phyloP scores from a whole-genome alignment of 139 green algal genomes.

The Picochlorum sp. region DNA sequence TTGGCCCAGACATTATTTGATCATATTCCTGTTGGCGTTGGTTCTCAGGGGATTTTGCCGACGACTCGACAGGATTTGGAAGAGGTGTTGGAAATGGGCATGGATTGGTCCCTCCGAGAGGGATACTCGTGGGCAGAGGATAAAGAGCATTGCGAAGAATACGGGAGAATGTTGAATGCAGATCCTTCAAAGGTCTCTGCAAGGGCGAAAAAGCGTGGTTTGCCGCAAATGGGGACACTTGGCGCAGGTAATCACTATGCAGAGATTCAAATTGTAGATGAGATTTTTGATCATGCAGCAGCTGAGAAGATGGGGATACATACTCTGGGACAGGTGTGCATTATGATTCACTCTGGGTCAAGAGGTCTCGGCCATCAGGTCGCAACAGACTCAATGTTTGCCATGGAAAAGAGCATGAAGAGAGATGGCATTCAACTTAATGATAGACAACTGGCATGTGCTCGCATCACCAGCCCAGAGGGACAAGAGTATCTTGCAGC shows the following conservation, averaged over 20 bases:
- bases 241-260: constrained; percentile 90
- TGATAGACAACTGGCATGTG: constrained; percentile 83
- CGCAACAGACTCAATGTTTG: constrained; percentile 74
- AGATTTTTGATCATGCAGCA: constrained; percentile 74
- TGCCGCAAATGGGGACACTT: constrained; percentile 87
- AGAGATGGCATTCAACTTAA: constrained; percentile 66
- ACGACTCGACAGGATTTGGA: constrained; percentile 68
- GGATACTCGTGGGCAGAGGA: constrained; percentile 82
- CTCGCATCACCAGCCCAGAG: constrained; percentile 61
- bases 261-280: constrained; percentile 84
- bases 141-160: constrained; percentile 89
- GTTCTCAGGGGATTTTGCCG: constrained; percentile 76
- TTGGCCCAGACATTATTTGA: constrained; percentile 77
- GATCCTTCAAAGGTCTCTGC: constrained; percentile 65
- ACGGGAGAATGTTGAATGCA: constrained; percentile 77
- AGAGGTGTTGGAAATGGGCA: constrained; percentile 76
- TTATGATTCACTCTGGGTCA: constrained; percentile 85
- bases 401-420: constrained; percentile 79
- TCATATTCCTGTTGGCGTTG: constrained; percentile 90
- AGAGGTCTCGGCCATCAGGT: constrained; percentile 83
- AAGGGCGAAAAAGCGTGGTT: constrained; percentile 82
- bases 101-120: constrained; percentile 73
- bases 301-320: constrained; percentile 76
- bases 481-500: constrained; percentile 78
- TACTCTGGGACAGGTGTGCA: constrained; percentile 50